Conservation (phyloP, 768 basidiomycete genomes). For the Lanmaoa rubissima region DNA sequence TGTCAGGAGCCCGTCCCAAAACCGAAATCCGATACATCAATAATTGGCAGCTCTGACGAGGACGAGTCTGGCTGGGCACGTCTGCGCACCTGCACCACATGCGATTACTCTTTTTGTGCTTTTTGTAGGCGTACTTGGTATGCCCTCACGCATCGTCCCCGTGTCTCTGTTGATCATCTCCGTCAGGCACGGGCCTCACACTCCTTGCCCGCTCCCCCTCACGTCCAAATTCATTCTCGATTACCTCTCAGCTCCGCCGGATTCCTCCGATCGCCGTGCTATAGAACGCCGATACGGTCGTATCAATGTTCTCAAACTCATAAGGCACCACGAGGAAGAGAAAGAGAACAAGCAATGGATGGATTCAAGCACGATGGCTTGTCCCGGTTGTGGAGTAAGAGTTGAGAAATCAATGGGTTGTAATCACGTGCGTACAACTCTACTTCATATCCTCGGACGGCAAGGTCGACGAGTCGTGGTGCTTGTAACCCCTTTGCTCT, state of each 20-base stretch:
- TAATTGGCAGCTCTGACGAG: conserved; percentile 30
- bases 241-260: conserved; percentile 59
- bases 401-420: conserved; percentile 81
- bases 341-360: conserved; percentile 75
- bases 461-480: no score
- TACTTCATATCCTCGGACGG: not conserved
- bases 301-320: conserved; percentile 57
- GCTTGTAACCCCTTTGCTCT: not conserved
- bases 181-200: conserved; percentile 77
- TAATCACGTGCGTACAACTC: conserved; percentile 68
- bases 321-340: conserved; percentile 67
- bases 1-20: conserved; percentile 81
- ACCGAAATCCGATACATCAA: conserved; percentile 35
- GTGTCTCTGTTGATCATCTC: conserved; percentile 7
- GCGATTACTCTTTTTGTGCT: conserved; percentile 78
- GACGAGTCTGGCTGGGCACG: conserved; percentile 70
- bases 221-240: conserved; percentile 65
- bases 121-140: conserved; percentile 83
- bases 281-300: conserved; percentile 69
- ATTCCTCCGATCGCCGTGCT: conserved; percentile 43
- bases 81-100: conserved; percentile 67
- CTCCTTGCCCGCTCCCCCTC: conserved; percentile 63
- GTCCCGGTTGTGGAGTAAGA: conserved; percentile 69
- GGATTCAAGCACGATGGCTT: conserved; percentile 60
- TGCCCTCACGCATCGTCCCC: conserved; percentile 9